A percentile compares a stretch with the other conserved stretches of the same genome.
These are phyloP conservation scores for Neofusicoccum ribis DNA, from an alignment of 2,329 filamentous ascomycete species.

Conservation along the genomic window DNA sequence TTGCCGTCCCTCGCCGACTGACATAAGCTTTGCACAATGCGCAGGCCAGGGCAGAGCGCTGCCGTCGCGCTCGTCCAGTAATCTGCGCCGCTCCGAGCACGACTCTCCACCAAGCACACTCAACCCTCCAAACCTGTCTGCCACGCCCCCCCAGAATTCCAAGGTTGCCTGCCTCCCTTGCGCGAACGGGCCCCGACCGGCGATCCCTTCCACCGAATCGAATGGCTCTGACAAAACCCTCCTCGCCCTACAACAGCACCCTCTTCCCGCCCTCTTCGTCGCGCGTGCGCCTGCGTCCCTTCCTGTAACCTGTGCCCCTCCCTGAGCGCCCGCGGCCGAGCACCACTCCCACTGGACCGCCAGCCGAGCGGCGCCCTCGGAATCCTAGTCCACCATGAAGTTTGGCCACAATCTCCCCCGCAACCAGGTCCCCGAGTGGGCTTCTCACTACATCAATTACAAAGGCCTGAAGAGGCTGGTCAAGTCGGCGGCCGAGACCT, in stretches of 20 bases:
- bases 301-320: conserved; percentile 1
- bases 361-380: not conserved
- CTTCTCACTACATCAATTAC: conserved; percentile 82
- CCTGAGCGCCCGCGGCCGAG: not conserved
- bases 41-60: conserved; percentile 3
- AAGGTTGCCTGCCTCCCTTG: conserved; percentile 7
- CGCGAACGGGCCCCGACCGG: conserved; percentile 1
- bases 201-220: conserved; percentile 6
- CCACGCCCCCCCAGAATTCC: not conserved
- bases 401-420: conserved; percentile 64
- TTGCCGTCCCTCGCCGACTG: conserved; percentile 7
- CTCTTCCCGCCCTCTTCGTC: conserved; percentile 9
- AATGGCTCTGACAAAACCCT: conserved; percentile 13
- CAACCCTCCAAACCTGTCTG: conserved; percentile 5
- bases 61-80: conserved; percentile 9
- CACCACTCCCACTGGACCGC: not conserved
- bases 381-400: conserved; percentile 38
- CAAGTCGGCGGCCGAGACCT: conserved; percentile 70
- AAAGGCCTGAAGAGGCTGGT: conserved; percentile 94
- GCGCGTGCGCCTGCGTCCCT: not conserved
- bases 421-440: conserved; percentile 87
- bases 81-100: conserved; percentile 3
- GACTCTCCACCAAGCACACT: conserved; percentile 13
- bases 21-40: conserved; percentile 18
- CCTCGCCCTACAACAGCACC: not conserved